Evolutionary conservation across 176 grass and related monocot species (phyloP), one percentile per base, ranked within the genome.

Genomic region (Phoenix dactylifera): DNA sequence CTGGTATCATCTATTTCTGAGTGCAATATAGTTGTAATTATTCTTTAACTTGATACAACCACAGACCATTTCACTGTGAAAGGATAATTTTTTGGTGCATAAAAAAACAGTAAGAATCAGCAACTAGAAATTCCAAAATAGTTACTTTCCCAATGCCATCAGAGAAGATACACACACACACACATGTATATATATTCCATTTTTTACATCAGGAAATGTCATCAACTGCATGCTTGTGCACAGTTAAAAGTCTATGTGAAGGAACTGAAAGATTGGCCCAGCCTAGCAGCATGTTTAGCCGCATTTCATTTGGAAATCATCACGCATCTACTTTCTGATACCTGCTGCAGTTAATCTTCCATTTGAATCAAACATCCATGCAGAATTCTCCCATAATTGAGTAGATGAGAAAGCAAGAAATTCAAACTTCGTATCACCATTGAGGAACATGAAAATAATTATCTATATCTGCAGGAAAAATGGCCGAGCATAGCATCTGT

Each of bases 321-420:
- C 20, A 20, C 20, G 20, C 80, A 96, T 86, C 91, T 86, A 85
- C 35, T 75, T 32, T 77, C 92, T 90, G 55, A 95, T 87, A 58
- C 64, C 35, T 51, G 14, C 61, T 35, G 86, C 86, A 79, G 74
- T 72, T 76, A 90, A 57, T 25, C 58, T 75, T n/a, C 7, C 57
- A 3, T 52, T 55, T 67, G 86, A 72, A 60, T 83, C 86, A 85
- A 96, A 96, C 86, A 96, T 90, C 92, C 92, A 96, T 57, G 83
- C 74, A 60, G 92, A 90, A 59, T 84, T 90, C 60, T 96, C 92
- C 66, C 92, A 79, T 57, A 96, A 76, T 68, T 96, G 86, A 66
- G 80, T 96, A 58, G 92, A 90, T 64, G 92, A 96, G 63, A 96
- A 96, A 12, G 92, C 92, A 61, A 96, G 92, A 79, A 96, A 96